Base-by-base conservation (phyloP, 2,329 filamentous ascomycete genomes). In the Penicillium italicum region DNA sequence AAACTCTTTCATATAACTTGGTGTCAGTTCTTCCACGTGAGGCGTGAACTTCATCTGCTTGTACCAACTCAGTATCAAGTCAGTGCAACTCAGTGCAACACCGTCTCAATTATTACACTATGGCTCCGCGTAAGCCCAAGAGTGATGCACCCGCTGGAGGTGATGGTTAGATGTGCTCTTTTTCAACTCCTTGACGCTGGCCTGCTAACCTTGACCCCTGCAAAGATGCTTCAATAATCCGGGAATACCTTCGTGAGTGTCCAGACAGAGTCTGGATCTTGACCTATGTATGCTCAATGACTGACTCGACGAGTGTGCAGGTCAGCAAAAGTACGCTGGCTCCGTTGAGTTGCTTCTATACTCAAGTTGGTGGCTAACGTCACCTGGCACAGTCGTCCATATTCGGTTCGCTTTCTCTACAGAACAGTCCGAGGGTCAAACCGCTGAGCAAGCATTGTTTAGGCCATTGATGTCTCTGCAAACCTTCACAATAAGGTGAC, bases 401-500 rank as follows among this genome's bases (percentile, higher is more conserved):
- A 82, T 64, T 83, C 80, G 12, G 80, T 81, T 63, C 53, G 74
- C 20, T 33, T 22, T 22, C 12, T 36, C 16, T 12, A 11, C 31
- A n/a, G 12, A 1, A 11, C 24, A 22, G 6, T 14, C 20, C 1
- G 16, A 22, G 10, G 11, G 10, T 41, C n/a, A 33, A 5, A 11
- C 33, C n/a, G 9, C 12, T 51, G 34, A 56, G 5, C 40, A 30
- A 40, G 26, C 11, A 28, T 20, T 12, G 38, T n/a, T 24, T 24
- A 77, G 79, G 79, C 80, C 3, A 82, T 78, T 43, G 84, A 87
- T 45, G 74, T 86, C 40, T 84, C 81, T 52, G 75, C 79, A 12
- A 86, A 87, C 69, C 73, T 87, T 38, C 82, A 84, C 65, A 84
- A 85, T 62, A 81, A 79, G 58, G 80, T 84, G 55, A 80, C 80